Percentiles rank a stretch among this genome's conserved stretches.
Evolutionary conservation across 75 land plant genomes (phyloP).

Genomic region (Azolla pinnata): DNA sequence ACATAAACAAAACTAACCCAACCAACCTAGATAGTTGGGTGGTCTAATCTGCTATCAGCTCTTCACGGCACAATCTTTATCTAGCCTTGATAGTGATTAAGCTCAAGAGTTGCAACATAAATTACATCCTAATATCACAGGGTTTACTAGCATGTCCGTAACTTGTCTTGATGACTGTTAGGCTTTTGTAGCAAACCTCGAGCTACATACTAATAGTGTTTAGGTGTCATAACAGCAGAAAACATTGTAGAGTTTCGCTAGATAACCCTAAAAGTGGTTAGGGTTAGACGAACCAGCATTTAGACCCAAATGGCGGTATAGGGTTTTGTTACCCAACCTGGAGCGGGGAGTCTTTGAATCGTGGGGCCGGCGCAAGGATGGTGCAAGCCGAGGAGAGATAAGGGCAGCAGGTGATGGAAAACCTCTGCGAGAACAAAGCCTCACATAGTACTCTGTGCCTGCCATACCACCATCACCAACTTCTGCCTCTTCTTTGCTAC

Average conservation of each 20-base stretch:
- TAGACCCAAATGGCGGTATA: neutral
- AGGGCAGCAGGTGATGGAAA: neutral
- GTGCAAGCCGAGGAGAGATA: constrained; percentile 4
- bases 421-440: neutral
- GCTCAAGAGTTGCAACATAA: neutral
- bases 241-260: neutral
- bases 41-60: too few relatives aligned
- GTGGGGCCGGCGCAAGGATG: neutral
- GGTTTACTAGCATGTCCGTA: neutral
- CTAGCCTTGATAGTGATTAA: too few relatives aligned
- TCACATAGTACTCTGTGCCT: constrained; percentile 4
- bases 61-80: too few relatives aligned
- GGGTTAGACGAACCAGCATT: neutral
- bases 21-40: too few relatives aligned
- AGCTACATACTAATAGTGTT: neutral
- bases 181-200: neutral
- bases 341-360: neutral
- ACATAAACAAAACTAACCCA: too few relatives aligned
- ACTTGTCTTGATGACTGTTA: neutral
- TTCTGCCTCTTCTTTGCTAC: too few relatives aligned
- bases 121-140: neutral
- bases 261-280: neutral
- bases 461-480: neutral
- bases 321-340: neutral
- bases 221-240: neutral